These are phyloP conservation scores for Alnus glutinosa DNA, from an alignment of 306 rosid genomes.

Conservation along the genomic window DNA sequence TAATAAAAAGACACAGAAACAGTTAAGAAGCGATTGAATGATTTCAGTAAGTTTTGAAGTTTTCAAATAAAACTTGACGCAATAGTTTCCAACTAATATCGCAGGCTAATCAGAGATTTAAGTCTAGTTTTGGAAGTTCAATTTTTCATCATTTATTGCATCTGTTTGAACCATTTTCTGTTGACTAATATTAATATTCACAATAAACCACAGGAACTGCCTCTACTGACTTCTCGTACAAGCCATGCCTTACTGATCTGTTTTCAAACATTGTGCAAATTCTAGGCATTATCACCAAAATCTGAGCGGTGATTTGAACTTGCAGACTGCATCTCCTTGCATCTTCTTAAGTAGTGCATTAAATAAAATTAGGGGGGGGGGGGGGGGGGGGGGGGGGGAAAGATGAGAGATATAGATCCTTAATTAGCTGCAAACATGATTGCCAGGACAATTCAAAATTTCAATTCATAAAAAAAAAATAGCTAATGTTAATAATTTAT, in stretches of 20 bases:
- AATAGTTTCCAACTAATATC: no score
- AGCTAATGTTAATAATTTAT: background rate
- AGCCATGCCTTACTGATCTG: background rate
- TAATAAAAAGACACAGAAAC: background rate
- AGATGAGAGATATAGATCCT: background rate
- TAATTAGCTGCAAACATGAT: background rate
- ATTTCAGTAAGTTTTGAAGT: no score
- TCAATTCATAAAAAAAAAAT: background rate
- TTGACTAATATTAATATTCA: no score
- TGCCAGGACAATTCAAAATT: background rate
- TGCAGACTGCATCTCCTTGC: background rate
- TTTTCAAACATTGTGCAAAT: background rate
- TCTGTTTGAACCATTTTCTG: no score
- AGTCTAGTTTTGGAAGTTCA: no score
- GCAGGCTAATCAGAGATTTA: no score
- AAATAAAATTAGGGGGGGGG: background rate
- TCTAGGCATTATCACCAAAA: background rate
- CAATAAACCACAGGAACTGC: no score
- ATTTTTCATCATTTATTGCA: no score
- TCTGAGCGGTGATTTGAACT: background rate
- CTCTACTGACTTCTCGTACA: no score
- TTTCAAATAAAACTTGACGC: no score
- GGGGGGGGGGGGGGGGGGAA: background rate
- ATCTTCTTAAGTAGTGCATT: background rate
- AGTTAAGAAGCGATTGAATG: background rate